Percentiles rank a stretch among this genome's conserved stretches.
These are phyloP conservation scores for Catharanthus roseus DNA, from an alignment of 257 asterid species.

Conservation along the genomic window DNA sequence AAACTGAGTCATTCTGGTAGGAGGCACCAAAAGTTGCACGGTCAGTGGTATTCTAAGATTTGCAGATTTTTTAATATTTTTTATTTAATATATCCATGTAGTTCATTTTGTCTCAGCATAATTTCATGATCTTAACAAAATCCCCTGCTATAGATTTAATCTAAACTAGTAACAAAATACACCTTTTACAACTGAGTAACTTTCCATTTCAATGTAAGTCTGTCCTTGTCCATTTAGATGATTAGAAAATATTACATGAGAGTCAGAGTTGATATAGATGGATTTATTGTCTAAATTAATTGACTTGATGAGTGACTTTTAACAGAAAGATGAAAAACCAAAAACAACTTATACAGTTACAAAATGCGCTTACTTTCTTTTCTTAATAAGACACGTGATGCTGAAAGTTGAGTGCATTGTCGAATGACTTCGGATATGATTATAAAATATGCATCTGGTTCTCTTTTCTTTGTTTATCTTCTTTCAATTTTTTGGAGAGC, in stretches of 20 bases:
- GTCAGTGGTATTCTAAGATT: constrained; percentile 20
- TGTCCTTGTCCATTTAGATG: background rate
- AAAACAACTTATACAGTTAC: background rate
- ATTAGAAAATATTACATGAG: background rate
- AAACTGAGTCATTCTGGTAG: constrained; percentile 16
- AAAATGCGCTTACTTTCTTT: background rate
- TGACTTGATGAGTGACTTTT: too few relatives aligned
- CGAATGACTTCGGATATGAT: background rate
- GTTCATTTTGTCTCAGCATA: background rate
- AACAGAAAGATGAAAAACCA: too few relatives aligned
- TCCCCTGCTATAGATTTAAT: background rate
- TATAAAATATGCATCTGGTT: background rate
- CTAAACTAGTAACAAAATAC: background rate
- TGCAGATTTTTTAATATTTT: background rate
- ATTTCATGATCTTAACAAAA: background rate
- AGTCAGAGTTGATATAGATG: background rate
- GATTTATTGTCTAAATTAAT: too few relatives aligned
- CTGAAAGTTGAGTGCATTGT: background rate
- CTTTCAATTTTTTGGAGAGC: background rate
- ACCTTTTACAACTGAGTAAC: background rate
- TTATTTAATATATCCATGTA: background rate
- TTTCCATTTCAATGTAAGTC: too few relatives aligned
- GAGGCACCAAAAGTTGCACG: constrained; percentile 34
- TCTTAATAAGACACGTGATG: background rate
- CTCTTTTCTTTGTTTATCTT: background rate